phyloP scores from a whole-genome alignment of 495 filamentous ascomycete genomes.

The Xylaria telfairii region DNA sequence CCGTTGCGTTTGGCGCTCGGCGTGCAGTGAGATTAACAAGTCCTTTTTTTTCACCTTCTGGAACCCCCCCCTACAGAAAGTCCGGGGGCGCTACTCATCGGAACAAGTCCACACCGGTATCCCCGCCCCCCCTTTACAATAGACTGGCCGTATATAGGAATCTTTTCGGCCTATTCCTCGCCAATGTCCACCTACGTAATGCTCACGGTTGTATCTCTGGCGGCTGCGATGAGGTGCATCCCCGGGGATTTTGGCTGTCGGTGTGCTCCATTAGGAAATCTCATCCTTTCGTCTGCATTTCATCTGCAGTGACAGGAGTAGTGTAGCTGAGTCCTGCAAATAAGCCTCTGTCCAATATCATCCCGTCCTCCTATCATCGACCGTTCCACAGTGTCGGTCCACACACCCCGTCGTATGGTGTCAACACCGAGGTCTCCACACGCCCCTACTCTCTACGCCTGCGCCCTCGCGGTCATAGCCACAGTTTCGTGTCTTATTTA shows the following conservation, averaged over 20 bases:
- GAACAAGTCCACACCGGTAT: conserved; percentile 24
- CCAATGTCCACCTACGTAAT: conserved; percentile 18
- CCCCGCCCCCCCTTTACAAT: conserved; percentile 30
- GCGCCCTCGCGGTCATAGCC: conserved; percentile 32
- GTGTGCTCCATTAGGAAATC: conserved; percentile 19
- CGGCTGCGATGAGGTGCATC: neutral
- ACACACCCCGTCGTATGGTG: conserved; percentile 6
- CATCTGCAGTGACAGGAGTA: neutral
- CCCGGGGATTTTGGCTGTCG: neutral
- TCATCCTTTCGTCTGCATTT: neutral
- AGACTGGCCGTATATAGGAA: conserved; percentile 3
- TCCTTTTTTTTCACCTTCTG: neutral
- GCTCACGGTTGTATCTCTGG: neutral
- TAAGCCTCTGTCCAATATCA: neutral
- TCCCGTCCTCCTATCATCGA: neutral
- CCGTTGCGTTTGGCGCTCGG: conserved; percentile 24
- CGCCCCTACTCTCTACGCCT: conserved; percentile 18
- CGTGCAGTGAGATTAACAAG: conserved; percentile 12
- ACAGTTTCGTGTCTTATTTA: conserved; percentile 38
- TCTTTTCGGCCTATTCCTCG: neutral
- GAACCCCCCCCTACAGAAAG: neutral
- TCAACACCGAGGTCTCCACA: conserved; percentile 22
- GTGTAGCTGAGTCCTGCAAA: conserved; percentile 17
- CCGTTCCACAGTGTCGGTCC: conserved; percentile 11
- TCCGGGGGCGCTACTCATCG: neutral